Percentiles rank a stretch among this genome's conserved stretches.
phyloP scores from a whole-genome alignment of 306 rosid genomes.

The Ceratonia siliqua region DNA sequence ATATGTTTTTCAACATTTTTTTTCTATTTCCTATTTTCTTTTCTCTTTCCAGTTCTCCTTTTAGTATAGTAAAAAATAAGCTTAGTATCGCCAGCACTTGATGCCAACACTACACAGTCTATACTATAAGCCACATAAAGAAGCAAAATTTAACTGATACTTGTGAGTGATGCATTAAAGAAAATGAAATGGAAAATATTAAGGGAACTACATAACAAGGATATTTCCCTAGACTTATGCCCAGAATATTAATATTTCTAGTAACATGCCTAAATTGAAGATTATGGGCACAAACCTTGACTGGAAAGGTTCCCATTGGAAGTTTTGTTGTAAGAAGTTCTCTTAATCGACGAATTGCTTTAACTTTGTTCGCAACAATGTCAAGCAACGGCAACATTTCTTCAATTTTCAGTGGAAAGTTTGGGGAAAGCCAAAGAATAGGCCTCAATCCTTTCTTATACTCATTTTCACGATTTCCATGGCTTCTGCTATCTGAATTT shows the following conservation, averaged over 20 bases:
- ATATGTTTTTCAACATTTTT: not conserved
- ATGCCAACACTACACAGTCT: not conserved
- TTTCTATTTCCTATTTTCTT: not conserved
- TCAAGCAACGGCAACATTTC: constrained; percentile 95
- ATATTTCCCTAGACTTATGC: not conserved
- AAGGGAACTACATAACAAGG: not conserved
- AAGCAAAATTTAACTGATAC: constrained; percentile 7
- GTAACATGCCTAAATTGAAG: constrained; percentile 12
- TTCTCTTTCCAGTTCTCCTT: not conserved
- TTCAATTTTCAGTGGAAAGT: constrained; percentile 80
- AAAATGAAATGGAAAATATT: constrained; percentile 20
- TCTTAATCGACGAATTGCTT: constrained; percentile 97
- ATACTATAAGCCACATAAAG: constrained; percentile 13
- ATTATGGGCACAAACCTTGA: constrained; percentile 68
- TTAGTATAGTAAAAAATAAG: not conserved
- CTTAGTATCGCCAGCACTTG: constrained; percentile 2
- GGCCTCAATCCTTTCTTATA: constrained; percentile 96
- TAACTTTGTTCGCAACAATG: constrained; percentile 93
- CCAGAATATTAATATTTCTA: constrained; percentile 20
- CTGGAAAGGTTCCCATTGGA: constrained; percentile 96
- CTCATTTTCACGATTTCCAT: constrained; percentile 78
- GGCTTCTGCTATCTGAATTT: constrained; percentile 61
- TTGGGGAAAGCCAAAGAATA: constrained; percentile 94
- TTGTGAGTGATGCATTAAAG: not conserved
- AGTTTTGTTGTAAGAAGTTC: constrained; percentile 97